phyloP scores from a whole-genome alignment of 257 asterid genomes.

The Ophiorrhiza pumila region DNA sequence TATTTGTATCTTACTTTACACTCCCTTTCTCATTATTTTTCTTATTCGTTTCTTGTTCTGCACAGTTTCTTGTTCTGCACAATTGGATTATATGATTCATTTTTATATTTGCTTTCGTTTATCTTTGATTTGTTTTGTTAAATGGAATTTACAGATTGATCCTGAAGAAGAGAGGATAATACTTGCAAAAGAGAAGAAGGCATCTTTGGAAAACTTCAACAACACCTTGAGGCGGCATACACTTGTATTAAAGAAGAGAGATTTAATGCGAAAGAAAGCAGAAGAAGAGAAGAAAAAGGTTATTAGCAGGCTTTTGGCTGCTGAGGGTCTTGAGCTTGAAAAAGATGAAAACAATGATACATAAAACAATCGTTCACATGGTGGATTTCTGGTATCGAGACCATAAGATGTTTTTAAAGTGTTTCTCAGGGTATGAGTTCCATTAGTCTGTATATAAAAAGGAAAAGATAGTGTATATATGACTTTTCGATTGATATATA shows the following conservation, averaged over 20 bases:
- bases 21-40: background rate
- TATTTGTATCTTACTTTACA: background rate
- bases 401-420: background rate
- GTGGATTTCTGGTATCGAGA: conserved; percentile 6
- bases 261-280: conserved; percentile 65
- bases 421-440: background rate
- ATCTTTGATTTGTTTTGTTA: background rate
- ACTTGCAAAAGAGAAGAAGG: conserved; percentile 75
- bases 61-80: too few species aligned
- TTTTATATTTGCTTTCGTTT: background rate
- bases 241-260: conserved; percentile 76
- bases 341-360: conserved; percentile 50
- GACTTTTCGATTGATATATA: background rate
- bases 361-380: conserved; percentile 13
- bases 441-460: conserved; percentile 1
- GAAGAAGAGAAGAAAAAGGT: conserved; percentile 69
- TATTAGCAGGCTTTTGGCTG: conserved; percentile 76
- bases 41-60: background rate
- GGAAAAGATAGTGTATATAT: conserved; percentile 17
- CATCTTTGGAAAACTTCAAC: conserved; percentile 60
- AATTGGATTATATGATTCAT: background rate
- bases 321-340: conserved; percentile 93
- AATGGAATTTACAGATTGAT: conserved; percentile 51
- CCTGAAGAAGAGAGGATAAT: conserved; percentile 91
- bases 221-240: conserved; percentile 77